phyloP scores from a whole-genome alignment of 768 basidiomycete genomes.

The Amylocystis lapponica region DNA sequence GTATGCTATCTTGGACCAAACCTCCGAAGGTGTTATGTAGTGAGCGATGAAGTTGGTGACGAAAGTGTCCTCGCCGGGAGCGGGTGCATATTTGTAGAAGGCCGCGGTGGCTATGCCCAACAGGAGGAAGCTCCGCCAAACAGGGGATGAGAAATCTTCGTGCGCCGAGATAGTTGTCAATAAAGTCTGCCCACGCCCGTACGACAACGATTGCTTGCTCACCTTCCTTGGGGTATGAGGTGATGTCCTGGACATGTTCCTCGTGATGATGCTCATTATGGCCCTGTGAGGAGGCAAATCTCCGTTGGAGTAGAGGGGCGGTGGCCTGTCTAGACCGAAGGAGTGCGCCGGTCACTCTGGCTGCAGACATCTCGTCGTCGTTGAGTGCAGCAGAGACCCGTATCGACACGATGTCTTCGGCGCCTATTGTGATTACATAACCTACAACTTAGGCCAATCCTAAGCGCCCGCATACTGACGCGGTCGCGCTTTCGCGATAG shows the following conservation, averaged over 20 bases:
- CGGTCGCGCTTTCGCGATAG: too few relatives aligned
- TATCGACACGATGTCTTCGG: too few relatives aligned
- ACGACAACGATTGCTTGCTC: too few relatives aligned
- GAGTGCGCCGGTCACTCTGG: constrained; percentile 30
- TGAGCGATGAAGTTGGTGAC: constrained; percentile 62
- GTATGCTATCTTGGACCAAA: constrained; percentile 52
- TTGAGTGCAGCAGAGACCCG: too few relatives aligned
- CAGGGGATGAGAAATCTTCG: constrained; percentile 55
- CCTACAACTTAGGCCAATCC: too few relatives aligned
- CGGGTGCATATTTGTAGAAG: constrained; percentile 66
- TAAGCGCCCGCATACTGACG: too few relatives aligned
- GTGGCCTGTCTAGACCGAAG: constrained; percentile 27
- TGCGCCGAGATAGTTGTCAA: too few relatives aligned
- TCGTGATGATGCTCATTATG: constrained; percentile 35
- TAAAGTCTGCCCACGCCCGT: too few relatives aligned
- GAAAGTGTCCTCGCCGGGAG: constrained; percentile 52
- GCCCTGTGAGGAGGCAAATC: constrained; percentile 38
- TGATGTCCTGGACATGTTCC: constrained; percentile 31
- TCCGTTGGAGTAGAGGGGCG: constrained; percentile 30
- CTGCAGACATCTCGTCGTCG: constrained; percentile 49
- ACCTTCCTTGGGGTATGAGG: constrained; percentile 59
- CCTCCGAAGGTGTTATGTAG: constrained; percentile 46
- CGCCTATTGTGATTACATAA: too few relatives aligned
- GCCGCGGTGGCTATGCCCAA: constrained; percentile 43
- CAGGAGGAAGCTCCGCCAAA: constrained; percentile 64